Evolutionary conservation across 768 basidiomycete genomes (phyloP), one percentile per base, ranked within the genome.

Genomic region (Pleurotus sapidus): DNA sequence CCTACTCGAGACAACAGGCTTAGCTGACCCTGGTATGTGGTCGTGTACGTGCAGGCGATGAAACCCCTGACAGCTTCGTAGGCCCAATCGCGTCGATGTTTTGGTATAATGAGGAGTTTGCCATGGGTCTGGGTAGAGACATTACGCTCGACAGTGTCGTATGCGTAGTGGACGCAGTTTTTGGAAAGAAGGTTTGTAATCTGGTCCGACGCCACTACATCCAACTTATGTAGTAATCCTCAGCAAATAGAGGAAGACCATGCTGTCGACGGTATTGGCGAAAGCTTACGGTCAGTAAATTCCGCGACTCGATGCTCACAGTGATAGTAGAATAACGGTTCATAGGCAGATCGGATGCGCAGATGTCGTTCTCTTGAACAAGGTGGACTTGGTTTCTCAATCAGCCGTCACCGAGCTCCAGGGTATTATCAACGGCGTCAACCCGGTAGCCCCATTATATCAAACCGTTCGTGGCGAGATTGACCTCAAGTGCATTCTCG

Each of bases 311-410:
- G 4, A 18, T 37, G 18, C 49, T 30, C 27, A 8, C n/a, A 40
- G 1, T 18, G 8, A 34, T 4, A 12, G 20, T 12, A 37, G 30
- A n/a, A 25, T 50, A 54, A 43, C n/a, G 53, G 18, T 54, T 4
- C 37, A n/a, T 65, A 97, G 95, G 54, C 97, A 99, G 77, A 88
- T 98, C 47, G 96, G 93, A 1, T 88, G 87, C 38, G 87, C 96
- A 23, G 97, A 99, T 66, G 88, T 96, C 23, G 80, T 98, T 38
- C 72, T 99, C 24, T 74, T 99, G 25, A 99, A 99, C 78, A 99
- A 99, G 76, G 76, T 78, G 24, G 96, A 98, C 65, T 75, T 98
- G 7, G 86, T 84, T 1, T 65, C 79, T 1, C 59, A 78, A 1
- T 69, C 73, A 4, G 72, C 74, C 18, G 64, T 91, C 1, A 53